Evolutionary conservation across 805 yeast genomes (phyloP).

Genomic region (Hanseniaspora mollemarum): DNA sequence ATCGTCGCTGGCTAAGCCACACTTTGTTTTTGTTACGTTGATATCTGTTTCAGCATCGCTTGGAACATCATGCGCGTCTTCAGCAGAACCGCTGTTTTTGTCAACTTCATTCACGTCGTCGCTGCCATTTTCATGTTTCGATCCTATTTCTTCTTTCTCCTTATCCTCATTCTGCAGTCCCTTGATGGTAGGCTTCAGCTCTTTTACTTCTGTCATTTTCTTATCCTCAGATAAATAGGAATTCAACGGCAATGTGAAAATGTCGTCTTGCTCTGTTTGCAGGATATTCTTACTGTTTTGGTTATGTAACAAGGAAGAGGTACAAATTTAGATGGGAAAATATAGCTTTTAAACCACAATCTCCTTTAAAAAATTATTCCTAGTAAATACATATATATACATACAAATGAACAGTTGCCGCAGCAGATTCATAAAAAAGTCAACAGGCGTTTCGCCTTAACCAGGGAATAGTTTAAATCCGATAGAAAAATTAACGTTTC

Average conservation of each 20-base stretch:
- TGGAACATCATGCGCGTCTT: conserved; percentile 29
- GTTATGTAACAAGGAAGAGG: neutral
- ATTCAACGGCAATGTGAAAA: neutral
- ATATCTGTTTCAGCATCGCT: conserved; percentile 38
- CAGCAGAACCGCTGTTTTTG: neutral
- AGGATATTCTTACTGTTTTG: neutral
- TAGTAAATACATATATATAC: too few species aligned
- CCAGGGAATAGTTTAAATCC: too few species aligned
- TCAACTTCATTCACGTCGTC: conserved; percentile 16
- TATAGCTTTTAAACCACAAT: too few species aligned
- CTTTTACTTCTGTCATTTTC: neutral
- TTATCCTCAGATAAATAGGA: too few species aligned
- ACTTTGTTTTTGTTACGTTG: neutral
- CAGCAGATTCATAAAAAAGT: too few species aligned
- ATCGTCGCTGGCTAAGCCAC: neutral
- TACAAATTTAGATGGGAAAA: too few species aligned
- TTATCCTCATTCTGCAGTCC: conserved; percentile 21
- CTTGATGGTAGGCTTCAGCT: too few species aligned
- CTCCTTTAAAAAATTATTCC: too few species aligned
- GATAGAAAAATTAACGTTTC: too few species aligned
- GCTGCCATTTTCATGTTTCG: conserved; percentile 19
- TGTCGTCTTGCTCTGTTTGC: neutral
- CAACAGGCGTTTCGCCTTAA: too few species aligned
- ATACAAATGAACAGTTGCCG: too few species aligned
- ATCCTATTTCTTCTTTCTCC: conserved; percentile 18